Percentiles rank a stretch among this genome's conserved stretches.
phyloP scores from a whole-genome alignment of 2,329 filamentous ascomycete genomes.

The Ophiostoma perfectum region DNA sequence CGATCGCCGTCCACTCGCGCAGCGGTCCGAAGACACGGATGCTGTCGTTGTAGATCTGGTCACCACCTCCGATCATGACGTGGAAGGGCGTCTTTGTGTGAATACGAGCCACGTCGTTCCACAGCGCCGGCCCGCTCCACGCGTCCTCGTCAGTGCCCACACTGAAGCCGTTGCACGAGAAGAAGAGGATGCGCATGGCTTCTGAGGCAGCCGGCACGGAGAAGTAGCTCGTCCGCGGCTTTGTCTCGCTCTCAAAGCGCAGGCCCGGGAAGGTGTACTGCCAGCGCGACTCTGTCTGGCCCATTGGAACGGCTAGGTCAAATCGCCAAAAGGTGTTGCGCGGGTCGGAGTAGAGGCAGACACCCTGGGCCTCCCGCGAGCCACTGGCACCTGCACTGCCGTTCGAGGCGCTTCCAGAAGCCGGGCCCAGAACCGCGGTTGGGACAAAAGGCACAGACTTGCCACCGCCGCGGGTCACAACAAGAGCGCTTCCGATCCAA shows the following conservation, averaged over 20 bases:
- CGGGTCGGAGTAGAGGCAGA: slow-evolving; percentile 59
- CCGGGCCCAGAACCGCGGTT: slow-evolving; percentile 47
- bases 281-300: slow-evolving; percentile 65
- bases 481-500: slow-evolving; percentile 82
- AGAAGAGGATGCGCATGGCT: slow-evolving; percentile 97
- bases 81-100: slow-evolving; percentile 82
- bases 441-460: slow-evolving; percentile 54
- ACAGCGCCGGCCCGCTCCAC: slow-evolving; percentile 86
- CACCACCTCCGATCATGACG: slow-evolving; percentile 91
- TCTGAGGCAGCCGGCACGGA: slow-evolving; percentile 77
- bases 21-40: slow-evolving; percentile 81
- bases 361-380: slow-evolving; percentile 43
- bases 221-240: slow-evolving; percentile 62
- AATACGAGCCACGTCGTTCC: slow-evolving; percentile 84
- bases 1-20: slow-evolving; percentile 73
- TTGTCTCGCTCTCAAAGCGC: slow-evolving; percentile 46
- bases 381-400: not conserved
- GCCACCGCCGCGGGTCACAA: slow-evolving; percentile 71
- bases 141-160: slow-evolving; percentile 77
- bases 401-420: slow-evolving; percentile 30
- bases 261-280: slow-evolving; percentile 68
- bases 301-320: slow-evolving; percentile 71
- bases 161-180: slow-evolving; percentile 96
- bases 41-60: slow-evolving; percentile 95
- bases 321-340: slow-evolving; percentile 91